Base-by-base conservation (phyloP, 2,329 filamentous ascomycete genomes). In the Didymella arachidicola region DNA sequence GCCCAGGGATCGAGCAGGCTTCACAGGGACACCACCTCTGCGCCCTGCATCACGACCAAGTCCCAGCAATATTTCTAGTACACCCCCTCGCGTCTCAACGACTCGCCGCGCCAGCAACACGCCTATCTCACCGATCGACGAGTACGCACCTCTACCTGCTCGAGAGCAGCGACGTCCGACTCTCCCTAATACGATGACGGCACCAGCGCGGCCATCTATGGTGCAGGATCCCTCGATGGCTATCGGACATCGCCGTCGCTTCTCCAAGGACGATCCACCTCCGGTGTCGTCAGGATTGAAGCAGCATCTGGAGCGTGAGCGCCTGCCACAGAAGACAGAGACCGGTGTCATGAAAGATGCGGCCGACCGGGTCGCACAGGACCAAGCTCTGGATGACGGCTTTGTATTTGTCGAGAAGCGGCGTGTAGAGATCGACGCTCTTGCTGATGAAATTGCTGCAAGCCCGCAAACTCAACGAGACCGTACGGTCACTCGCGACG, bases 371-470 rank as follows among this genome's bases (percentile, higher is more conserved):
- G 90, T 89, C 3, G 92, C 91, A 2, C 91, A 96, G 69, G 94
- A 98, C 64, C 88, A 96, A 47, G 91, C 91, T 1, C 90, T 96
- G 68, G 93, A 97, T 73, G 87, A 94, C 64, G 95, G 98, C 65
- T 99, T 98, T 70, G 94, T 99, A 19, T 84, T 98, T 26, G 92
- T 99, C 12, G 95, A 99, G 79, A 97, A 97, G 80, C 88, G 90
- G 64, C 90, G 93, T 19, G 93, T 99, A 11, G 94, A 98, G 76
- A 94, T 99, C 49, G 98, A 99, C 75, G 95, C 95, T 2, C 90
- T 99, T 70, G 95, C 95, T 22, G 95, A 99, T 77, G 94, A 98
- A 78, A 82, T 99, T 72, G 93, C 92, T 43, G 90, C 93, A 51
- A 94, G 91, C 70, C 90, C 91, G 46, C 87, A 87, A 48, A 69